Base-by-base conservation (phyloP, 75 land plant genomes). In the Picea sitchensis region DNA sequence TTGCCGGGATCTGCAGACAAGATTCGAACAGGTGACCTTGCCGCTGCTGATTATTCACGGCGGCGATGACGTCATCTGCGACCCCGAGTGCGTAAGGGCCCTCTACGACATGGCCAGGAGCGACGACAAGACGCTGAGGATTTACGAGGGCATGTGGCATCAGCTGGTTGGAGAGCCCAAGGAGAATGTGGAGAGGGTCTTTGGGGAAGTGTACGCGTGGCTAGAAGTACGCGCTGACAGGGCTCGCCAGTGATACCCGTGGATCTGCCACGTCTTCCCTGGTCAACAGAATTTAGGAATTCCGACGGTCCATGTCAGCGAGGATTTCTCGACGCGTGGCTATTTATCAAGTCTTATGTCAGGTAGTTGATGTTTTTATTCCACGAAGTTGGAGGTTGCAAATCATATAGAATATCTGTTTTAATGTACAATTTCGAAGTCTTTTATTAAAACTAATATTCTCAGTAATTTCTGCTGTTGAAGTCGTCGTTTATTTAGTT, bases 121-220 rank as follows among this genome's bases (percentile, higher is more conserved):
- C 81, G 65, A 57, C 58, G 99, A 96, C 77, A 96, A 92, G 83
- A 95, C 98, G 31, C 51, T 96, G 20, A 81, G 71, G 80, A 77
- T 96, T 12, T 88, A 95, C 76, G 88, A 90, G 17, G 99, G 92
- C 20, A 92, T 96, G 98, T 91, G 93, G 92, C 99, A 96, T 79
- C 95, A 91, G 90, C 79, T 96, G 65, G 80, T 94, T 26, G 99
- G 99, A 0, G 99, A 96, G 82, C 88, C 98, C 0, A 82, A 95
- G 1, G 98, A 94, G 76, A 83, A 81, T 31, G 91, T 94, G 13
- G 92, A 88, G 57, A 77, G 73, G 64, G 98, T 94, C 26, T 96
- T 92, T 59, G 90, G 91, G 7, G 90, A 87, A 0, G 75, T 95
- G 31, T 58, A 81, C 57, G 69, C 87, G 36, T 96, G 99, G 99